A percentile compares a stretch with the other conserved stretches of the same genome.
phyloP scores from a whole-genome alignment of 83 land plant species.

The Thuja plicata region DNA sequence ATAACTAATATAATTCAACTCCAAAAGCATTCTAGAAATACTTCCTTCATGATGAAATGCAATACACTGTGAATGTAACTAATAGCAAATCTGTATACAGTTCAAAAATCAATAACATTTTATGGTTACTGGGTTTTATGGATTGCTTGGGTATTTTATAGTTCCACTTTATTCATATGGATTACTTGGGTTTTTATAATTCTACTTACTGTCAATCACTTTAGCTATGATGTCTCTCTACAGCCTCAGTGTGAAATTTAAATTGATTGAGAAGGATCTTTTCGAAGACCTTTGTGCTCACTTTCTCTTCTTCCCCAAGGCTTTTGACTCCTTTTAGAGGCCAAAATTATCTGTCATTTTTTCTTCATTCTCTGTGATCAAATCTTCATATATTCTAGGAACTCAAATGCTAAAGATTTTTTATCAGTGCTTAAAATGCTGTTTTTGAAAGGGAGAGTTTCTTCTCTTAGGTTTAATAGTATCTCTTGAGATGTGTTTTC shows the following conservation, averaged over 20 bases:
- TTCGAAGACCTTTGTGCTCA: background rate
- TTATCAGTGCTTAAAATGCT: too few species aligned
- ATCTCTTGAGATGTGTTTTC: background rate
- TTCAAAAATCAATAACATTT: too few species aligned
- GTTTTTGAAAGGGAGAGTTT: background rate
- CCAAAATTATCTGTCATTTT: too few species aligned
- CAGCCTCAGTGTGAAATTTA: background rate
- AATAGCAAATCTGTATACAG: too few species aligned
- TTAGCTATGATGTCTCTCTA: background rate
- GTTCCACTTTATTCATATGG: background rate
- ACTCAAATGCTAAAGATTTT: too few species aligned
- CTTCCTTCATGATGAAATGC: too few species aligned
- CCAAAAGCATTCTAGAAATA: too few species aligned
- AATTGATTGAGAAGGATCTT: background rate
- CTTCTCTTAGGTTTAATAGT: background rate
- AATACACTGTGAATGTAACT: too few species aligned
- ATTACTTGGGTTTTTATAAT: background rate
- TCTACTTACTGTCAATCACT: background rate
- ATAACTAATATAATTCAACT: too few species aligned
- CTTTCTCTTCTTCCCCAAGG: background rate
- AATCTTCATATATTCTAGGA: too few species aligned
- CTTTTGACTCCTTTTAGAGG: background rate
- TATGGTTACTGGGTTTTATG: background rate
- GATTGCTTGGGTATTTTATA: too few species aligned
- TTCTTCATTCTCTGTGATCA: background rate